These are phyloP conservation scores for Pezicula radicicola DNA, from an alignment of 2,329 filamentous ascomycete genomes.

Conservation along the genomic window DNA sequence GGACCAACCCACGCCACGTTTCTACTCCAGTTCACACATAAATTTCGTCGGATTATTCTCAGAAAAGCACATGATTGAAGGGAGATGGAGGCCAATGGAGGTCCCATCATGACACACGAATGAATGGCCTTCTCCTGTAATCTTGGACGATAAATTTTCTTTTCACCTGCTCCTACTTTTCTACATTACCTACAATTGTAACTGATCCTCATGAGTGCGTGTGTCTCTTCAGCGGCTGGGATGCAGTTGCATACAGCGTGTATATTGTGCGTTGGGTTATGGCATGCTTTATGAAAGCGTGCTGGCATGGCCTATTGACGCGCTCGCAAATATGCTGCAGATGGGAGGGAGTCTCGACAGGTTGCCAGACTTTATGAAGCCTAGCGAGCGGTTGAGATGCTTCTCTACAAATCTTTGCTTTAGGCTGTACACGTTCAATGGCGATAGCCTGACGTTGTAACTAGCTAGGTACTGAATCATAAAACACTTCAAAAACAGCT, in stretches of 20 bases:
- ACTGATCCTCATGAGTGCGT: conserved; percentile 26
- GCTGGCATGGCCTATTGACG: conserved; percentile 3
- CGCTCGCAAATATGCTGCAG: conserved; percentile 10
- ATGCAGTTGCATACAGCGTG: conserved; percentile 26
- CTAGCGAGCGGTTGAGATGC: conserved; percentile 7
- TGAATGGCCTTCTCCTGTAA: conserved; percentile 16
- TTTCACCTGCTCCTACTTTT: conserved; percentile 21
- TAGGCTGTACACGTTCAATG: conserved; percentile 7
- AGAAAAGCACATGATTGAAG: not conserved
- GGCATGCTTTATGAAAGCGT: conserved; percentile 15
- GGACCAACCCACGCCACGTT: conserved; percentile 12
- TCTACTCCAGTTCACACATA: conserved; percentile 27
- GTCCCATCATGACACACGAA: too few relatives aligned
- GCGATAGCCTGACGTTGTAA: conserved; percentile 4
- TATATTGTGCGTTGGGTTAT: conserved; percentile 22
- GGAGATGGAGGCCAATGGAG: not conserved
- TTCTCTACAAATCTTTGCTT: conserved; percentile 17
- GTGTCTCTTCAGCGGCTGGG: conserved; percentile 24
- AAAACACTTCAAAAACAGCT: conserved; percentile 16
- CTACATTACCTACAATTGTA: conserved; percentile 26
- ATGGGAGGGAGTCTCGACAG: conserved; percentile 8
- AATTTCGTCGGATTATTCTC: conserved; percentile 7
- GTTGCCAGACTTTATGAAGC: conserved; percentile 11
- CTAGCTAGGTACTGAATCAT: conserved; percentile 16
- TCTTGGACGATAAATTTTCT: conserved; percentile 16